Evolutionary conservation across 345 rosid genomes (phyloP), one percentile per base, ranked within the genome.

Genomic region (Aquilaria sinensis): DNA sequence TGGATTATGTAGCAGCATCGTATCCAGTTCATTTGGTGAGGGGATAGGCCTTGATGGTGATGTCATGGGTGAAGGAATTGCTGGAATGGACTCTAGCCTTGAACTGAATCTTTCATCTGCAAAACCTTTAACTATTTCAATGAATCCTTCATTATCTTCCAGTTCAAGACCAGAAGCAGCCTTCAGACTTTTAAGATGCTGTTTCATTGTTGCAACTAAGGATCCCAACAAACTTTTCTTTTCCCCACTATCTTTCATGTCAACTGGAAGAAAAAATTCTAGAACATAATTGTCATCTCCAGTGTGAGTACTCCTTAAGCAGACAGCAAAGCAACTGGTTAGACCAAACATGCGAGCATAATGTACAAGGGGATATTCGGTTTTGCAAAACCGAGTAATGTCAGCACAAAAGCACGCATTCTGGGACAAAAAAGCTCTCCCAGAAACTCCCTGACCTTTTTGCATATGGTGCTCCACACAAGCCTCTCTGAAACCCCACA

Each of bases 401-500:
- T 93, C 92, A 57, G 67, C 65, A 63, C 83, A 93, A 84, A 90
- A 93, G 77, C 92, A 90, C 30, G 86, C 65, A 58, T 73, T 82
- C 47, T 72, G 96, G 54, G 97, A 85, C 61, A 79, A 75, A 78
- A 87, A 90, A 2, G 98, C 90, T 62, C 80, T 80, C 56, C 98
- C 98, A 57, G 92, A 86, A 63, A 90, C 98, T 32, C 98, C 97
- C 74, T 93, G 94, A 69, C 92, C 98, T 66, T 82, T 89, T 69
- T 93, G 98, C 47, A 93, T 74, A 83, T 93, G 98, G 72, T 93
- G 98, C 72, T 93, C 97, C 41, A 80, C 86, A 65, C 97, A 93
- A 53, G 98, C 98, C 53, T 87, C 96, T 59, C 88, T 77, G 56
- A 93, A 90, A 58, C 98, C 98, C 98, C 98, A 93, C 73, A 87